Evolutionary conservation across 169 alveolate genomes (phyloP).

Genomic region (Babesia ovata): DNA sequence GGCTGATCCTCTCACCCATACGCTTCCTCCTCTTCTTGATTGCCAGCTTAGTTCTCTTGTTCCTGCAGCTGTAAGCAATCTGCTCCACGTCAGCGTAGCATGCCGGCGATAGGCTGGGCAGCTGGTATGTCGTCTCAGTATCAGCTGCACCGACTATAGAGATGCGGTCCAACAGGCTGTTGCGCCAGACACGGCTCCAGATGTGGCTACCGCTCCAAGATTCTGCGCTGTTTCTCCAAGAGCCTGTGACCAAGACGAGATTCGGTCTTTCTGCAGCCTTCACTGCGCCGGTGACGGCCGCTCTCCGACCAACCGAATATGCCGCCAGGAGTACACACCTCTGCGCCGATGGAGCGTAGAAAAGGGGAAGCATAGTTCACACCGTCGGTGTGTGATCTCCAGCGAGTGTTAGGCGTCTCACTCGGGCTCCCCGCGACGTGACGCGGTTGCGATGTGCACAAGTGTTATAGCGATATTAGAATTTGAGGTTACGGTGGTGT

Average conservation of each 20-base stretch:
- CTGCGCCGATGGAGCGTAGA: background rate
- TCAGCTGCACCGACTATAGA: background rate
- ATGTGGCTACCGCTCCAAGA: background rate
- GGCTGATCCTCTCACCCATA: slow-evolving; percentile 64
- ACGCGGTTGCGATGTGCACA: background rate
- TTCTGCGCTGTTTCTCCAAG: background rate
- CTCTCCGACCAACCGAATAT: background rate
- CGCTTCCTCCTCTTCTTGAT: slow-evolving; percentile 46
- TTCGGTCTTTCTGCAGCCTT: background rate
- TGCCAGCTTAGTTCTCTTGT: slow-evolving; percentile 57
- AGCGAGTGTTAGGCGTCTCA: too few species aligned
- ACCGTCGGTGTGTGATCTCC: background rate
- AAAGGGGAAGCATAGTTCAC: slow-evolving; percentile 1
- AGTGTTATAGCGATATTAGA: background rate
- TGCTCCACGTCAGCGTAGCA: background rate
- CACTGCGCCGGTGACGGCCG: background rate
- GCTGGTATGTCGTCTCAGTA: too few species aligned
- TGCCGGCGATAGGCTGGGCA: background rate
- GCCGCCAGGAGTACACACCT: slow-evolving; percentile 2
- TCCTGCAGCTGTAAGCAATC: slow-evolving; percentile 35
- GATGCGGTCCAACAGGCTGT: background rate
- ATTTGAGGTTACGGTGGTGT: slow-evolving; percentile 36
- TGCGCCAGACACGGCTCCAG: background rate
- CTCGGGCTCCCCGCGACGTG: background rate
- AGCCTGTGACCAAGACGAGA: background rate